Evolutionary conservation across 805 yeast species (phyloP), one percentile per base, ranked within the genome.

Genomic region (Teunomyces kruisii): DNA sequence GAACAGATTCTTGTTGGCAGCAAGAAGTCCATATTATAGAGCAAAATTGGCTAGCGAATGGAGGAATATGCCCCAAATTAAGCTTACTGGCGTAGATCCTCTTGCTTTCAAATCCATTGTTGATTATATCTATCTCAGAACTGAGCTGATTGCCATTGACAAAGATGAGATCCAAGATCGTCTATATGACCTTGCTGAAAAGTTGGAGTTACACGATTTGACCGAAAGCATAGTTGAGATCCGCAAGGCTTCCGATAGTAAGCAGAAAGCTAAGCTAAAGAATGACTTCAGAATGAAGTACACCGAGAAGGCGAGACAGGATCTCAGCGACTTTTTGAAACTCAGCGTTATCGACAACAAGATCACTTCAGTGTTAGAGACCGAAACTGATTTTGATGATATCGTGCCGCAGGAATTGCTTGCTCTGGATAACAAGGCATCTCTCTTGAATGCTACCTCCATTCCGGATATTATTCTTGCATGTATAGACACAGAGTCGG

Each of bases 401-500:
- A 56, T 67, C 2, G 55, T 59, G 13, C 47, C 59, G 6, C 13
- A 33, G 1, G 27, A 36, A 13, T 54, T 42, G 38, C 45, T 70
- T 6, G 31, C 60, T 1, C 43, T 35, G 0, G 45, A 47, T 1
- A 59, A 64, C n/a, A 63, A 59, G 39, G n/a, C 41, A 5, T 38
- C 51, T 6, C 46, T 72, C 9, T 46, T 65, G 50, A 40, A 49
- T 4, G 44, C 55, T 8, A 52, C 61, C 1, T 45, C 59, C 19
- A 53, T 32, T 6, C 79, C 86, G 0, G 88, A 84, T 61, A 54
- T 78, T 0, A 65, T 79, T 1, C 39, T 82, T 0, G 54, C 71
- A 1, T 70, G 72, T 8, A 55, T 62, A 4, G 67, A 67, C 17
- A 43, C 51, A 0, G 58, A 54, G 5, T 32, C 56, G 4, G 70